Evolutionary conservation across 2,329 filamentous ascomycete species (phyloP).

Genomic region (Fusarium albosuccineum): DNA sequence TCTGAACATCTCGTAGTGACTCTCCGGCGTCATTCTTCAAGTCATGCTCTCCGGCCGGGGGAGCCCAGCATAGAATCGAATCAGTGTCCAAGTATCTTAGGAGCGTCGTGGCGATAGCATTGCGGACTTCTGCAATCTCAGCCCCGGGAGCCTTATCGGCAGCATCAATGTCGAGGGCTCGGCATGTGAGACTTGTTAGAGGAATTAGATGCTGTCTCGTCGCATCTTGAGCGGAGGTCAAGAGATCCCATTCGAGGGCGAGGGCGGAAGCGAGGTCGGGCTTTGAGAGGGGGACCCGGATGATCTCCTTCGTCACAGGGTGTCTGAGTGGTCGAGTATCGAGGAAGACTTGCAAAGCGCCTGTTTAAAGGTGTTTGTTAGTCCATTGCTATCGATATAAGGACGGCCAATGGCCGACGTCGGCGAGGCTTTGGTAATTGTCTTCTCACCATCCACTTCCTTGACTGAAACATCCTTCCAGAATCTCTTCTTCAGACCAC

Average conservation of each 20-base stretch:
- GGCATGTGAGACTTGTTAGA: constrained; percentile 85
- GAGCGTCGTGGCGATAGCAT: constrained; percentile 74
- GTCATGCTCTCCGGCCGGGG: constrained; percentile 64
- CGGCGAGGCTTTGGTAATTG: background rate
- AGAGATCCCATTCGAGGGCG: constrained; percentile 92
- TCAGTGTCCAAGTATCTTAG: constrained; percentile 94
- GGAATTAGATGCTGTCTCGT: constrained; percentile 90
- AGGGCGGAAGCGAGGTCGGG: constrained; percentile 86
- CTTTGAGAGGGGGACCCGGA: constrained; percentile 81
- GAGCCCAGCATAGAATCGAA: constrained; percentile 90
- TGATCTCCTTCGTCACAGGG: constrained; percentile 76
- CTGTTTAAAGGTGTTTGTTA: constrained; percentile 46
- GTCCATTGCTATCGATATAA: background rate
- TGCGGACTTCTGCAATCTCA: constrained; percentile 66
- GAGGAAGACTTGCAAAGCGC: constrained; percentile 74
- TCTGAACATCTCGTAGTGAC: constrained; percentile 79
- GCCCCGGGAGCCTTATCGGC: constrained; percentile 66
- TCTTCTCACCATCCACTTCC: constrained; percentile 70
- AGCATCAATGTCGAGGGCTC: constrained; percentile 82
- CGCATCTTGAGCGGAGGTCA: constrained; percentile 85
- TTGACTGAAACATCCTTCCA: constrained; percentile 87
- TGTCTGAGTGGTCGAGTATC: constrained; percentile 85
- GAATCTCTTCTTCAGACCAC: constrained; percentile 77
- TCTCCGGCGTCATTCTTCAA: constrained; percentile 62
- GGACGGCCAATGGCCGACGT: background rate